Base-by-base conservation (phyloP, 768 basidiomycete species). In the Hypholoma fasciculare region DNA sequence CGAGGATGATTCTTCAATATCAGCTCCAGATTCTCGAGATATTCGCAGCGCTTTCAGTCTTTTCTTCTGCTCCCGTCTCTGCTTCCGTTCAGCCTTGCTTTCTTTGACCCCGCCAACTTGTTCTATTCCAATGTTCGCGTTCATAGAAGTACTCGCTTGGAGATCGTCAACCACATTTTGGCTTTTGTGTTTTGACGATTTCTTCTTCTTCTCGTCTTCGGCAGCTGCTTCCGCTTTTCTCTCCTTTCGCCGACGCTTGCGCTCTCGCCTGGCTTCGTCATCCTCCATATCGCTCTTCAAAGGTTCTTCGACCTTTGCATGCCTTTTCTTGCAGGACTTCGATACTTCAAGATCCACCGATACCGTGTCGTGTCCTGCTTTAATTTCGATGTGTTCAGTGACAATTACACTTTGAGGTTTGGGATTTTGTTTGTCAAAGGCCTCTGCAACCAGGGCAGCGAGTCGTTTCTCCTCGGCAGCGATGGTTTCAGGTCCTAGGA, bases 401-500 rank as follows among this genome's bases (percentile, higher is more conserved):
- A 58, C 49, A 46, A 54, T 65, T 9, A 63, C 49, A n/a, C 54
- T 62, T n/a, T 63, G 30, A 23, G 61, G 46, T 42, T 51, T 34
- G 40, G 58, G 37, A 47, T 59, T 48, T 54, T 60, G 17, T 51
- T 63, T 60, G 52, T 63, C 55, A 17, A 63, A 57, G 19, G 64
- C 52, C 16, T 65, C 56, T 26, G 54, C 39, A 11, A 61, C 64
- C 8, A 63, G 43, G 4, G 59, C 42, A 40, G 60, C 53, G 8
- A 65, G 44, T 30, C 52, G 57, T 55, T 50, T 54, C 36, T 67
- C 61, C 50, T 63, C 64, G 19, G 64, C 63, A 52, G 57, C 61
- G 56, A 65, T 56, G 37, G 64, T 55, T 40, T 81, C 82, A 20
- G 82, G 82, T 1, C 82, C 82, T 16, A 92, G 71, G 36, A 88